Evolutionary conservation across 1,284 basidiomycete genomes (phyloP).

Genomic region (Moesziomyces sp.): DNA sequence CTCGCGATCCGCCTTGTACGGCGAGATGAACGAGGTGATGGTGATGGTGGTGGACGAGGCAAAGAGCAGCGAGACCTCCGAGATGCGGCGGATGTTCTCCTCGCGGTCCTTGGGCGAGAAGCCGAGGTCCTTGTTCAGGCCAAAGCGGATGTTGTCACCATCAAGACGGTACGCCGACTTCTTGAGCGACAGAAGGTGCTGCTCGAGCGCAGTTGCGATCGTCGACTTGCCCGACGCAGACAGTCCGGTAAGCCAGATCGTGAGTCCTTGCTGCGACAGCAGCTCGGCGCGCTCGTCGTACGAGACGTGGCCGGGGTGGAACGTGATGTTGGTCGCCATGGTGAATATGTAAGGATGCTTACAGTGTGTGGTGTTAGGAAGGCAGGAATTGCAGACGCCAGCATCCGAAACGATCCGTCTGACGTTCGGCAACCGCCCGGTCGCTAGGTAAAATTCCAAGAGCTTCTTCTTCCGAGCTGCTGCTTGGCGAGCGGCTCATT

Average conservation of each 20-base stretch:
- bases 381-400: not conserved
- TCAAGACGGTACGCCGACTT: constrained; percentile 92
- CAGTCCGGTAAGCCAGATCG: constrained; percentile 60
- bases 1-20: constrained; percentile 86
- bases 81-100: constrained; percentile 97
- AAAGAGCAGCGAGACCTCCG: constrained; percentile 96
- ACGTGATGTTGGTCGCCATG: constrained; percentile 89
- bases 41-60: constrained; percentile 85
- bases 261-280: constrained; percentile 51
- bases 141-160: constrained; percentile 96
- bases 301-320: constrained; percentile 74
- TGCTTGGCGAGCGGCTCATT: not conserved
- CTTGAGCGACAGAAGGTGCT: constrained; percentile 87
- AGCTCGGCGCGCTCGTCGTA: constrained; percentile 62
- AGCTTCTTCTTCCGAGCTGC: not conserved
- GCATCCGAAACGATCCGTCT: not conserved
- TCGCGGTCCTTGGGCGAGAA: constrained; percentile 94
- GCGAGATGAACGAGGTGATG: constrained; percentile 97
- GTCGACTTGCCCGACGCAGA: constrained; percentile 78
- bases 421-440: not conserved
- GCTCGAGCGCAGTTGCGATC: constrained; percentile 95
- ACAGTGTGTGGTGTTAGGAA: not conserved
- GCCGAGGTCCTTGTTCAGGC: constrained; percentile 96
- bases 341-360: constrained; percentile 2
- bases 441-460: not conserved